phyloP scores from a whole-genome alignment of 2,329 filamentous ascomycete genomes.

The Ascochyta koolunga region DNA sequence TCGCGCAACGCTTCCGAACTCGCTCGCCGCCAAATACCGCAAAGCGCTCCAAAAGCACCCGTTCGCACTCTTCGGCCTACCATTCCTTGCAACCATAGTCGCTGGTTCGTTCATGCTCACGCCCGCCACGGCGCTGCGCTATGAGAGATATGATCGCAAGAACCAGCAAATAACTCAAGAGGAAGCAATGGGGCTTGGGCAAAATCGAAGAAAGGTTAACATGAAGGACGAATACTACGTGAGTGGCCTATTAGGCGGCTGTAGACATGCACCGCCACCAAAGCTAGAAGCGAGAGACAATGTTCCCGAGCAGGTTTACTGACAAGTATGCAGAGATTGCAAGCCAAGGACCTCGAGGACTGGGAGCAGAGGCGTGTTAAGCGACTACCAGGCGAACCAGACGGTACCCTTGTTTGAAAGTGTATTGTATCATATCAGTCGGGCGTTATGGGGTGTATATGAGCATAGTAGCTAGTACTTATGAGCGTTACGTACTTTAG shows the following conservation, averaged over 20 bases:
- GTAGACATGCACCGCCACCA: background rate
- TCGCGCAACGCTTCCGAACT: conserved; percentile 61
- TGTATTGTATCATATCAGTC: background rate
- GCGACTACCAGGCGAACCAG: conserved; percentile 85
- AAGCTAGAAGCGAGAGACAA: no score
- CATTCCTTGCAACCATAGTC: conserved; percentile 88
- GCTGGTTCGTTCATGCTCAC: conserved; percentile 93
- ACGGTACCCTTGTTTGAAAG: conserved; percentile 69
- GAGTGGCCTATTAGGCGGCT: conserved; percentile 46
- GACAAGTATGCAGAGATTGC: conserved; percentile 65
- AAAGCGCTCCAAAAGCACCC: conserved; percentile 76
- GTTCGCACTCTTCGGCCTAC: conserved; percentile 91
- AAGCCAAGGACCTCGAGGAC: conserved; percentile 88
- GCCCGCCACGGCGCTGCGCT: conserved; percentile 89
- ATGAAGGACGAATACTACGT: conserved; percentile 89
- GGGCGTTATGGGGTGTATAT: conserved; percentile 5
- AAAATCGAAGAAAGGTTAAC: conserved; percentile 72
- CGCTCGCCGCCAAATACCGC: conserved; percentile 78
- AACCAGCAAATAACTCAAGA: conserved; percentile 84
- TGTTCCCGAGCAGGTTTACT: conserved; percentile 1
- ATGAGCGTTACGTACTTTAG: conserved; percentile 3
- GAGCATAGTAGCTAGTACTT: conserved; percentile 1
- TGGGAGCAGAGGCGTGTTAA: conserved; percentile 98
- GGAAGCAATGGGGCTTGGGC: conserved; percentile 83
- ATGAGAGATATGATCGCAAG: conserved; percentile 90